phyloP scores from a whole-genome alignment of 176 grass and related monocot genomes.

The Puya raimondii region DNA sequence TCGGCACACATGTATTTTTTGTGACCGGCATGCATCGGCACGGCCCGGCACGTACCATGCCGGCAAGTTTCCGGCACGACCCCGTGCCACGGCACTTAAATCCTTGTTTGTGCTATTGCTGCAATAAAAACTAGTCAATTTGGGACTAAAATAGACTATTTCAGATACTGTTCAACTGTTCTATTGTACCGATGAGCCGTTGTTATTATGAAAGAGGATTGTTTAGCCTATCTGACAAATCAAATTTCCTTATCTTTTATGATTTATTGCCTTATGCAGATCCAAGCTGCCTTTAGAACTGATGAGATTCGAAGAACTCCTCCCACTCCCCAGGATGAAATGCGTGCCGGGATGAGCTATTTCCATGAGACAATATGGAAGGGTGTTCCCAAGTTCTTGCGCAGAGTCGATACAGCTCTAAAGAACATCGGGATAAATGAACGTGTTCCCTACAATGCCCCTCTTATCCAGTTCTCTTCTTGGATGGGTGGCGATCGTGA shows the following conservation, averaged over 20 bases:
- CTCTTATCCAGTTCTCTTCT: slow-evolving; percentile 93
- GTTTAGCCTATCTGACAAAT: neutral
- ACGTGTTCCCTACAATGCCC: slow-evolving; percentile 83
- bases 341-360: slow-evolving; percentile 92
- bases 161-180: too few relatives aligned
- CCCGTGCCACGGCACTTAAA: too few relatives aligned
- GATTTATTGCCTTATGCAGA: slow-evolving; percentile 26
- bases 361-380: slow-evolving; percentile 99
- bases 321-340: slow-evolving; percentile 96
- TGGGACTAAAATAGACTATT: too few relatives aligned
- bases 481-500: slow-evolving; percentile 99
- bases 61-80: too few relatives aligned
- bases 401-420: slow-evolving; percentile 80
- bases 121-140: too few relatives aligned
- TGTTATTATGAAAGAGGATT: neutral
- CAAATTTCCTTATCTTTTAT: neutral
- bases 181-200: too few relatives aligned
- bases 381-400: slow-evolving; percentile 89
- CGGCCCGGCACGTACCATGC: too few relatives aligned
- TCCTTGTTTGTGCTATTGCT: too few relatives aligned
- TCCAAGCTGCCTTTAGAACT: slow-evolving; percentile 95
- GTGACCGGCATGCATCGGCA: too few relatives aligned
- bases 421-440: slow-evolving; percentile 94
- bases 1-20: too few relatives aligned
- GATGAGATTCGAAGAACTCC: slow-evolving; percentile 82